phyloP scores from a whole-genome alignment of 352 stramenopile genomes.

The Phytophthora citricola region DNA sequence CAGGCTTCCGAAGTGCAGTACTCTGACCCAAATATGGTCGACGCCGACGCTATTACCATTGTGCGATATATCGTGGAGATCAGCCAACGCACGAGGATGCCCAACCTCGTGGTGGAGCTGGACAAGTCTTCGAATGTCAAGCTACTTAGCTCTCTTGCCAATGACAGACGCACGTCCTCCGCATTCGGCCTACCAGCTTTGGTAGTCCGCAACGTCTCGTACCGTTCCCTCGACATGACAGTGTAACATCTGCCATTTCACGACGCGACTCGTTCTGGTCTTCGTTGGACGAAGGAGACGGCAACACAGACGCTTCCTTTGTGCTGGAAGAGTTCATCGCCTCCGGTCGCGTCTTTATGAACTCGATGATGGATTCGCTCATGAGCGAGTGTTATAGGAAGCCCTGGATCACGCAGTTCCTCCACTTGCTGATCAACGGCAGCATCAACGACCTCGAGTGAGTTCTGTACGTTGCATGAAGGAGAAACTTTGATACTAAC shows the following conservation, averaged over 20 bases:
- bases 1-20: constrained; percentile 56
- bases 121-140: constrained; percentile 82
- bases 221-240: constrained; percentile 52
- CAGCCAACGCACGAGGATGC: constrained; percentile 65
- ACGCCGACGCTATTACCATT: constrained; percentile 83
- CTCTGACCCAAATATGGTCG: constrained; percentile 83
- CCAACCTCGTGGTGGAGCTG: constrained; percentile 78
- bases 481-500: too few species aligned
- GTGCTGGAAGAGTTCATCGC: constrained; percentile 78
- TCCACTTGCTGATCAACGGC: constrained; percentile 72
- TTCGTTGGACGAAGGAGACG: constrained; percentile 43
- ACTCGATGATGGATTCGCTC: constrained; percentile 73
- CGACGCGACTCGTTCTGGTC: constrained; percentile 56
- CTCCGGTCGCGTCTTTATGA: constrained; percentile 78
- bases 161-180: constrained; percentile 50
- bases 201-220: constrained; percentile 51
- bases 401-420: constrained; percentile 73
- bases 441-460: constrained; percentile 65
- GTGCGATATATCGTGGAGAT: constrained; percentile 87
- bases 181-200: constrained; percentile 48
- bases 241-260: constrained; percentile 4
- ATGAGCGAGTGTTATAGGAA: constrained; percentile 86
- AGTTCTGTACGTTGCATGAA: constrained; percentile 19
- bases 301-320: constrained; percentile 45
- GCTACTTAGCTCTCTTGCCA: constrained; percentile 73